Conservation (phyloP, 768 basidiomycete species). For the Kwoniella bestiolae region DNA sequence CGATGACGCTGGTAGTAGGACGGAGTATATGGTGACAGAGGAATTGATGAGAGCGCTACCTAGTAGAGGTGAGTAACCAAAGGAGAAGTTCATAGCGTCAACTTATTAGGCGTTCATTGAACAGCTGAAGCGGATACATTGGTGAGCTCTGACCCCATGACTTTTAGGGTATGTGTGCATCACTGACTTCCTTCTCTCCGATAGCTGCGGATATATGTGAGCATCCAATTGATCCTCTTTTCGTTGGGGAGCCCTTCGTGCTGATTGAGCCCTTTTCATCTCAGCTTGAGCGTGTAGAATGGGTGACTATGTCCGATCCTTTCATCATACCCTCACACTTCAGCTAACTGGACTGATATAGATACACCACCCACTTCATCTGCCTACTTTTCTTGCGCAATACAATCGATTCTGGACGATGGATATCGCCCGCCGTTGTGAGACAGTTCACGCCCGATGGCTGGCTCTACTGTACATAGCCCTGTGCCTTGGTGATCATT, state of each 20-base stretch:
- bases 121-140: constrained; percentile 12
- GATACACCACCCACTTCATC: constrained; percentile 24
- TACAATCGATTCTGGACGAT: constrained; percentile 28
- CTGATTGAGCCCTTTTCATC: not conserved
- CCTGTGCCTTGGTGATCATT: constrained; percentile 24
- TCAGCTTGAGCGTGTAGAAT: constrained; percentile 24
- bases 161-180: not conserved
- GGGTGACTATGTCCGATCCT: constrained; percentile 6
- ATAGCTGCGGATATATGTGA: constrained; percentile 16
- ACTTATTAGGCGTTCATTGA: not conserved
- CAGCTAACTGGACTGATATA: not conserved
- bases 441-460: constrained; percentile 27
- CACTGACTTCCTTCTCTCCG: not conserved
- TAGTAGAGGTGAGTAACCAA: constrained; percentile 8
- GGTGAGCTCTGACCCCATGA: not conserved
- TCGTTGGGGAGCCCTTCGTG: no score
- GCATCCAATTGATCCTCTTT: not conserved
- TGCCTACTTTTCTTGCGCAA: constrained; percentile 26
- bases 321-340: not conserved
- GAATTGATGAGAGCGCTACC: constrained; percentile 15
- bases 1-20: not conserved
- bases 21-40: constrained; percentile 16
- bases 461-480: constrained; percentile 25
- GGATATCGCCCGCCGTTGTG: constrained; percentile 2
- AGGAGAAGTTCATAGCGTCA: not conserved